phyloP scores from a whole-genome alignment of 345 rosid genomes.

The Salix dunnii region DNA sequence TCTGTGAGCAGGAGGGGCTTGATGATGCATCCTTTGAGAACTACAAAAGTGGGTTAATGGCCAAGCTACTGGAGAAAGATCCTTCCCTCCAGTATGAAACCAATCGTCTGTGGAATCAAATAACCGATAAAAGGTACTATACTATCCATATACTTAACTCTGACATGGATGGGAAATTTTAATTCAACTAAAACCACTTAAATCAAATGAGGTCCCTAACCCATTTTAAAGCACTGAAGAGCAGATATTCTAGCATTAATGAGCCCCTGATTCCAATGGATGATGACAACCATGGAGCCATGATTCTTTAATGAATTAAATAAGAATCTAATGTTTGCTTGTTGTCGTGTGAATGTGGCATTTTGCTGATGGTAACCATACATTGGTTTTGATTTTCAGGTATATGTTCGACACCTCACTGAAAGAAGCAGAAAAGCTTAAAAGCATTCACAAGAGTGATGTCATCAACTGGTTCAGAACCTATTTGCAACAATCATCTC shows the following conservation, averaged over 20 bases:
- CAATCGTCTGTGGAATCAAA: conserved; percentile 81
- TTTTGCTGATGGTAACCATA: not conserved
- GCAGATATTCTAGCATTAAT: no score
- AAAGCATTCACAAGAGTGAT: conserved; percentile 55
- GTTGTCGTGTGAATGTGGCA: no score
- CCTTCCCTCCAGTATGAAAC: conserved; percentile 77
- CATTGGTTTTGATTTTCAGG: conserved; percentile 34
- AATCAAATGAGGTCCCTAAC: not conserved
- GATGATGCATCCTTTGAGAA: conserved; percentile 71
- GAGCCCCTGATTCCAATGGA: no score
- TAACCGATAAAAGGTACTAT: conserved; percentile 71
- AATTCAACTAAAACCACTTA: not conserved
- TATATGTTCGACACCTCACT: conserved; percentile 72
- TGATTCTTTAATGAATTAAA: no score
- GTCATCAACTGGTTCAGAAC: conserved; percentile 59
- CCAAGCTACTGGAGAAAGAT: conserved; percentile 82
- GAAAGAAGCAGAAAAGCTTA: conserved; percentile 74
- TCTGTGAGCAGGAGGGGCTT: conserved; percentile 53
- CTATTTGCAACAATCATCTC: conserved; percentile 64
- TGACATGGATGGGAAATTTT: not conserved
- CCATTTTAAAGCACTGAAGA: not conserved
- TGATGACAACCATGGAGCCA: no score
- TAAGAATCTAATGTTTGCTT: no score
- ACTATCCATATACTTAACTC: not conserved
- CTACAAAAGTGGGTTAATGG: conserved; percentile 71